A percentile compares a stretch with the other conserved stretches of the same genome.
phyloP scores from a whole-genome alignment of 2,329 filamentous ascomycete genomes.

The Fonsecaea pedrosoi region DNA sequence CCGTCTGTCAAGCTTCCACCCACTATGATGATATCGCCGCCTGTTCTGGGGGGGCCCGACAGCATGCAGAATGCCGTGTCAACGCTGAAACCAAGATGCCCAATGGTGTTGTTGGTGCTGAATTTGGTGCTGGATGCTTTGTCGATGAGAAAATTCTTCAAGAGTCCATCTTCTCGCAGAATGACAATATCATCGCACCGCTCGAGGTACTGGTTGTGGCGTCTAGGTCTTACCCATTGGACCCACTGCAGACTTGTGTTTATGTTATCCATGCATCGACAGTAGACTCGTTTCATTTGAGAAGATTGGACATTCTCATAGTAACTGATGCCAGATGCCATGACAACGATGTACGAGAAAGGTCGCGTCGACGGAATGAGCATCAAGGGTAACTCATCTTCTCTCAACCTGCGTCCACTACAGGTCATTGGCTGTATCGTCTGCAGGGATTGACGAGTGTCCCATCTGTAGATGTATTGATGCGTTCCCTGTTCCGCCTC shows the following conservation, averaged over 20 bases:
- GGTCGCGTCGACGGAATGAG: slow-evolving; percentile 74
- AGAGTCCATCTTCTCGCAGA: slow-evolving; percentile 82
- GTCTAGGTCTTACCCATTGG: slow-evolving; percentile 79
- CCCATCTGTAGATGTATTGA: slow-evolving; percentile 61
- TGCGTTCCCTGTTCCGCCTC: slow-evolving; percentile 49
- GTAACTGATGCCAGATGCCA: slow-evolving; percentile 61
- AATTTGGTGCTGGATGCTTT: slow-evolving; percentile 63
- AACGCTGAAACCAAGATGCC: slow-evolving; percentile 70
- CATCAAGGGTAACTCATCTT: slow-evolving; percentile 67
- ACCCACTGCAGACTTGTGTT: slow-evolving; percentile 65
- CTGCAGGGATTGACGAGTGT: slow-evolving; percentile 48
- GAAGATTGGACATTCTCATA: slow-evolving; percentile 51
- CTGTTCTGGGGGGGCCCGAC: slow-evolving; percentile 54
- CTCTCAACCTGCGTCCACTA: slow-evolving; percentile 43
- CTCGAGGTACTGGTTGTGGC: slow-evolving; percentile 67
- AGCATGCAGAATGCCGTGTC: slow-evolving; percentile 78
- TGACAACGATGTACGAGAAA: slow-evolving; percentile 74
- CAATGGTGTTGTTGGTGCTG: slow-evolving; percentile 57
- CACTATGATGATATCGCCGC: slow-evolving; percentile 78
- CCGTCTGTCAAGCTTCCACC: slow-evolving; percentile 81
- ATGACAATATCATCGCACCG: slow-evolving; percentile 82
- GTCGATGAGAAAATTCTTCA: slow-evolving; percentile 70
- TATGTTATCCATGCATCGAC: slow-evolving; percentile 39
- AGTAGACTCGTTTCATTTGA: slow-evolving; percentile 34
- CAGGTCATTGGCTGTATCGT: slow-evolving; percentile 35